Evolutionary conservation across 2,329 filamentous ascomycete species (phyloP).

Genomic region (Passalora sequoiae): DNA sequence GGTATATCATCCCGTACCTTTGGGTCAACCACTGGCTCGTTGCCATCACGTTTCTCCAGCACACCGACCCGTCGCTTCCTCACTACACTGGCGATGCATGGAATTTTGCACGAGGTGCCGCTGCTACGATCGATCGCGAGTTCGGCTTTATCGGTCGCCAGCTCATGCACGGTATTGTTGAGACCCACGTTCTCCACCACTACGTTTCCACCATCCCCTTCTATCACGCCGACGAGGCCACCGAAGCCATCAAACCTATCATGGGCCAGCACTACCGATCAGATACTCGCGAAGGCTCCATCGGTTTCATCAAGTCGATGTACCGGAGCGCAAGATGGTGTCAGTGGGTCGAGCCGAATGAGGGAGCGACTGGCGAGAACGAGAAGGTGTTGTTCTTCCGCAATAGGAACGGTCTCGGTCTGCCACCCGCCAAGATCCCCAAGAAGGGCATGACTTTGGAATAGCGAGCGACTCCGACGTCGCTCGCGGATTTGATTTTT

Average conservation of each 20-base stretch:
- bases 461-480: too few relatives aligned
- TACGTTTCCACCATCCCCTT: slow-evolving; percentile 95
- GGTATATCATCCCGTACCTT: slow-evolving; percentile 92
- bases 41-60: slow-evolving; percentile 94
- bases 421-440: slow-evolving; percentile 43
- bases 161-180: slow-evolving; percentile 90
- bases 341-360: slow-evolving; percentile 95
- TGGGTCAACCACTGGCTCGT: slow-evolving; percentile 99
- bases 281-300: slow-evolving; percentile 67
- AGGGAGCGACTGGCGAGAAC: slow-evolving; percentile 70
- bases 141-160: slow-evolving; percentile 92
- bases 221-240: slow-evolving; percentile 92
- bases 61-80: slow-evolving; percentile 89
- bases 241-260: slow-evolving; percentile 85
- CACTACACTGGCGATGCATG: slow-evolving; percentile 84
- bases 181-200: slow-evolving; percentile 97
- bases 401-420: slow-evolving; percentile 83
- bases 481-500: slow-evolving; percentile 1
- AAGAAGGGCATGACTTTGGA: slow-evolving; percentile 18
- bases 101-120: slow-evolving; percentile 90
- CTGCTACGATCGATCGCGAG: slow-evolving; percentile 93
- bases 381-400: slow-evolving; percentile 90
- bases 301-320: slow-evolving; percentile 79
- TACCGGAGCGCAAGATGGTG: slow-evolving; percentile 79
- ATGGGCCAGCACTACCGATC: slow-evolving; percentile 95